Percentiles rank a stretch among this genome's conserved stretches.
Evolutionary conservation across 1,139 yeast genomes (phyloP).

Genomic region (Zygosaccharomyces pseudobailii): DNA sequence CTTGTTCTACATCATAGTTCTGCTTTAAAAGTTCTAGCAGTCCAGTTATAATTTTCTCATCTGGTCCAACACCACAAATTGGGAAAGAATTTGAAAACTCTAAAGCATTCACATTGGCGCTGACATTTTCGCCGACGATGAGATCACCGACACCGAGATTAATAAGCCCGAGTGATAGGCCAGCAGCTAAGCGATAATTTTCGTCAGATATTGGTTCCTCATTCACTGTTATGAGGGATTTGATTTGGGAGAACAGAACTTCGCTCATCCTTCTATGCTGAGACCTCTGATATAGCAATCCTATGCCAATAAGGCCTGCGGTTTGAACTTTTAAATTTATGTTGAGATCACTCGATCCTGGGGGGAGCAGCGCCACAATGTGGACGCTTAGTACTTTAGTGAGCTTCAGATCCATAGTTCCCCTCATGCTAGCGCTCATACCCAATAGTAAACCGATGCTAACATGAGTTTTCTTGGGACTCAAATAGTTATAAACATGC

Average conservation of each 20-base stretch:
- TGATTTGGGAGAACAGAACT: conserved; percentile 63
- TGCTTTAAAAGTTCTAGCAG: conserved; percentile 58
- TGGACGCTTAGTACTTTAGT: conserved; percentile 92
- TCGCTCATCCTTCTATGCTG: conserved; percentile 89
- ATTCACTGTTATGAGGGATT: conserved; percentile 51
- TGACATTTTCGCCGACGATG: background rate
- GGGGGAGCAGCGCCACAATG: conserved; percentile 84
- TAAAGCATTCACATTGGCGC: conserved; percentile 3
- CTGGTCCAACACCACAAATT: conserved; percentile 31
- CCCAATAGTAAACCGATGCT: conserved; percentile 87
- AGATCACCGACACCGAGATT: conserved; percentile 67
- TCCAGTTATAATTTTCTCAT: conserved; percentile 64
- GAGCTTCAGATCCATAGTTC: conserved; percentile 80
- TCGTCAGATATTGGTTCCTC: conserved; percentile 56
- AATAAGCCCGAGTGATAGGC: conserved; percentile 82
- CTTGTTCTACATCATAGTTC: conserved; percentile 65
- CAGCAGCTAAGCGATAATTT: conserved; percentile 84
- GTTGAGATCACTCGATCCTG: conserved; percentile 85
- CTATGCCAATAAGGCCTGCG: conserved; percentile 89
- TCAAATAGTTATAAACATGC: conserved; percentile 91
- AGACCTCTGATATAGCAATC: conserved; percentile 70
- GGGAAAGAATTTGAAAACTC: conserved; percentile 5
- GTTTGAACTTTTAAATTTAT: conserved; percentile 82
- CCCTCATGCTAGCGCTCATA: conserved; percentile 82
- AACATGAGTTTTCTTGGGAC: conserved; percentile 81